phyloP scores from a whole-genome alignment of 169 alveolate genomes.

The Theileria sp. region DNA sequence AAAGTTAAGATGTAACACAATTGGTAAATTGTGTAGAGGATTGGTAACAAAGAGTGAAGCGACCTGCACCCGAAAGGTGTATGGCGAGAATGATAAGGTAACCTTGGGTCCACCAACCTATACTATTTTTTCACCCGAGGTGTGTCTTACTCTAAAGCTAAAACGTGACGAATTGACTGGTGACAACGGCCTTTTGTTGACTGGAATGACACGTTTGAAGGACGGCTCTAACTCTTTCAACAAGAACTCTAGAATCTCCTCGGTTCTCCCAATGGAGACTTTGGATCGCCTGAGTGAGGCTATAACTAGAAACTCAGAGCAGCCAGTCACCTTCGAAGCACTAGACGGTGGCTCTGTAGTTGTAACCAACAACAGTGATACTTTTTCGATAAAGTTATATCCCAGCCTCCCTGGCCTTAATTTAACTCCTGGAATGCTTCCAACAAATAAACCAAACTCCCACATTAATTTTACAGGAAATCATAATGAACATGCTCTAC shows the following conservation, averaged over 20 bases:
- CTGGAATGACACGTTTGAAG: conserved; percentile 61
- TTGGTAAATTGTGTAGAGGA: neutral
- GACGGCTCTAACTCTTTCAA: conserved; percentile 48
- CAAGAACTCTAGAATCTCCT: conserved; percentile 49
- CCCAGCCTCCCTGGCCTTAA: conserved; percentile 57
- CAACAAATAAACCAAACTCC: conserved; percentile 12
- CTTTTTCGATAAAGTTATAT: conserved; percentile 48
- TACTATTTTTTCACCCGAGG: conserved; percentile 54
- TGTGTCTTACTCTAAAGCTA: conserved; percentile 57
- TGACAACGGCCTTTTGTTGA: conserved; percentile 37
- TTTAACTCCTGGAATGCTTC: neutral
- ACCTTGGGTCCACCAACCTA: conserved; percentile 60
- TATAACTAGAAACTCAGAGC: conserved; percentile 6
- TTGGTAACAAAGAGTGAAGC: conserved; percentile 47
- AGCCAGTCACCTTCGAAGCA: conserved; percentile 44
- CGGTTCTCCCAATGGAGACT: conserved; percentile 49
- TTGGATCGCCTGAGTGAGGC: conserved; percentile 22
- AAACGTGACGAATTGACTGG: conserved; percentile 57
- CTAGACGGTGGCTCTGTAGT: conserved; percentile 51
- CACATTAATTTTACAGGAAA: conserved; percentile 48
- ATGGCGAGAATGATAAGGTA: conserved; percentile 28
- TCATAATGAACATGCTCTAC: conserved; percentile 35
- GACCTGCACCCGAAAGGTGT: conserved; percentile 55
- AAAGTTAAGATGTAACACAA: neutral
- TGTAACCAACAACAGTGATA: conserved; percentile 19